A percentile compares a stretch with the other conserved stretches of the same genome.
phyloP scores from a whole-genome alignment of 1,139 yeast species.

The Lizanozyma gosingica region DNA sequence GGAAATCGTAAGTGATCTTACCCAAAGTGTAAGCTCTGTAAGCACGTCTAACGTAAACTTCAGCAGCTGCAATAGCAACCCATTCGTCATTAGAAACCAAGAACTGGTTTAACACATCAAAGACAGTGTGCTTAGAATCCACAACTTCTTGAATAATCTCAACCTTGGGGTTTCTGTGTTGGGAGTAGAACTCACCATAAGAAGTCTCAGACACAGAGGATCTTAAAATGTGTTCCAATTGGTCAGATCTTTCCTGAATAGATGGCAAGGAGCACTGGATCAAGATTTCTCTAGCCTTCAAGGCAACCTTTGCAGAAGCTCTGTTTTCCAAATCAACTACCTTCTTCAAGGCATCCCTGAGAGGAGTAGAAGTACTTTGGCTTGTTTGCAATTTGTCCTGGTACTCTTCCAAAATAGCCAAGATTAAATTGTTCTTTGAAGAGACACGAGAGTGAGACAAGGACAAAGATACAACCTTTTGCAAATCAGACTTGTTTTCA shows the following conservation, averaged over 20 bases:
- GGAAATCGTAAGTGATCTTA: constrained; percentile 55
- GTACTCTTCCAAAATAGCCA: constrained; percentile 77
- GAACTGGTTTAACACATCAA: constrained; percentile 91
- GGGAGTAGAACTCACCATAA: constrained; percentile 72
- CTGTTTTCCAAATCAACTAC: constrained; percentile 85
- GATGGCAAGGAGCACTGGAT: constrained; percentile 97
- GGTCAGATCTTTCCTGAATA: constrained; percentile 91
- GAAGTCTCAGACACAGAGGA: constrained; percentile 84
- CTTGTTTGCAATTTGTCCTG: constrained; percentile 54
- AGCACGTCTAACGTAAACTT: constrained; percentile 92
- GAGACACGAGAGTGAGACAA: constrained; percentile 90
- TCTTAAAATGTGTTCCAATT: constrained; percentile 89
- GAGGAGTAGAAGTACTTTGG: constrained; percentile 59
- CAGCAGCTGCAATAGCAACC: constrained; percentile 93
- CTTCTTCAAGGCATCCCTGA: constrained; percentile 64
- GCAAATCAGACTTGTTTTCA: constrained; percentile 69
- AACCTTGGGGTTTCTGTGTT: constrained; percentile 76
- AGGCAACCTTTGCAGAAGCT: constrained; percentile 87
- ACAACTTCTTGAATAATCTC: constrained; percentile 82
- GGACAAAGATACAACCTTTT: constrained; percentile 61
- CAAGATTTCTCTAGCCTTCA: constrained; percentile 91
- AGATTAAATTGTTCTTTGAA: constrained; percentile 81
- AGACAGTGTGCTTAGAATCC: constrained; percentile 92
- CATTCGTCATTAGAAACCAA: constrained; percentile 76
- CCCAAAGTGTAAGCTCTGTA: constrained; percentile 92